Conservation (phyloP, 2,329 filamentous ascomycete species). For the Pseudogymnoascus sp. region DNA sequence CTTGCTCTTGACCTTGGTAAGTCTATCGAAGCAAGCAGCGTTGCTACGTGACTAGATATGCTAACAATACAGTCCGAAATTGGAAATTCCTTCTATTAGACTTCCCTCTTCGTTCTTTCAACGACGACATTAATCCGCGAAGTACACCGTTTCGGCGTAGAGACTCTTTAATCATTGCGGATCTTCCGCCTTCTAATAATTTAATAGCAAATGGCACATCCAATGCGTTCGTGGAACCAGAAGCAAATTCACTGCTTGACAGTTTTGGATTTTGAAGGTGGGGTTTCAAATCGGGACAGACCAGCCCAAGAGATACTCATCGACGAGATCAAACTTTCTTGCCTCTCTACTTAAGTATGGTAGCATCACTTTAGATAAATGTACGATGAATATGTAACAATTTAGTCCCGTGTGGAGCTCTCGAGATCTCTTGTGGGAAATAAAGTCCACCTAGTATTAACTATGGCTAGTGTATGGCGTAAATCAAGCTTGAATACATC, state of each 20-base stretch:
- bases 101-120: constrained; percentile 36
- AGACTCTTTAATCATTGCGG: constrained; percentile 72
- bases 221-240: constrained; percentile 85
- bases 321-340: neutral
- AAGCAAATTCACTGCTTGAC: constrained; percentile 77
- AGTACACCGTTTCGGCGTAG: constrained; percentile 56
- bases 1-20: constrained; percentile 75
- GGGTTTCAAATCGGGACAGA: neutral
- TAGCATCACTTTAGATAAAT: neutral
- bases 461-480: neutral
- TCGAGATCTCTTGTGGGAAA: neutral
- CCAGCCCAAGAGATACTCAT: neutral
- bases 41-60: neutral
- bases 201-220: constrained; percentile 47
- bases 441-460: neutral
- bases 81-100: constrained; percentile 67
- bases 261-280: constrained; percentile 77
- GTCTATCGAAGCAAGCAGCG: constrained; percentile 23
- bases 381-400: neutral
- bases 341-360: neutral
- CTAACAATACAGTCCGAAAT: constrained; percentile 49
- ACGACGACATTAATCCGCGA: constrained; percentile 30
- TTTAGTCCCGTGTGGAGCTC: neutral
- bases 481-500: neutral
- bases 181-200: constrained; percentile 45